Evolutionary conservation across 495 filamentous ascomycete genomes (phyloP).

Genomic region (Glonium stellatum): DNA sequence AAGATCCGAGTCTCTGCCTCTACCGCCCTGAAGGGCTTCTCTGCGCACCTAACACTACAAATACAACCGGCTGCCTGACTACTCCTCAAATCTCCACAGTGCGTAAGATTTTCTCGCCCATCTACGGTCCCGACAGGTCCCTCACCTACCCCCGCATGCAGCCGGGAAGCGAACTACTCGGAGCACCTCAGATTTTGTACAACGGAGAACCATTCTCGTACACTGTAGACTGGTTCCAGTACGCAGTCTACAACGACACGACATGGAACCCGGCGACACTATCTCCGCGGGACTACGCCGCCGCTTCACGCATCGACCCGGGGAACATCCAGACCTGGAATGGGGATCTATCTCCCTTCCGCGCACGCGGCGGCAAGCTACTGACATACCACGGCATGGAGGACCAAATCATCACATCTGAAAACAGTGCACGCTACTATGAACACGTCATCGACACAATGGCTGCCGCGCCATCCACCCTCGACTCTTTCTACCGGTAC

Average conservation of each 20-base stretch:
- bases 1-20: conserved; percentile 30
- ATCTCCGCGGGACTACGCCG: conserved; percentile 38
- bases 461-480: conserved; percentile 33
- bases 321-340: conserved; percentile 47
- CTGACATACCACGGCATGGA: no score
- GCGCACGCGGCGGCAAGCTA: no score
- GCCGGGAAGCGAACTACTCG: conserved; percentile 21
- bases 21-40: conserved; percentile 21
- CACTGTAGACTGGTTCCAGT: conserved; percentile 37
- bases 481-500: conserved; percentile 55
- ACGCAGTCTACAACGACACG: conserved; percentile 48
- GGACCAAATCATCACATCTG: no score
- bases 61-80: conserved; percentile 28
- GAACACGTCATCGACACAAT: conserved; percentile 42
- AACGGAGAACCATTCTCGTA: conserved; percentile 8
- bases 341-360: conserved; percentile 28
- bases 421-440: conserved; percentile 33
- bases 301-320: conserved; percentile 31
- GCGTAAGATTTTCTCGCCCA: conserved; percentile 11
- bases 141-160: conserved; percentile 36
- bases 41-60: conserved; percentile 8
- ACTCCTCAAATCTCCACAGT: conserved; percentile 14
- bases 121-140: conserved; percentile 15
- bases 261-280: conserved; percentile 42
- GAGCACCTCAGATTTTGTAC: conserved; percentile 4